Percentiles rank a stretch among this genome's conserved stretches.
Evolutionary conservation across 2,329 filamentous ascomycete genomes (phyloP).

Genomic region (Lojkania enalia): DNA sequence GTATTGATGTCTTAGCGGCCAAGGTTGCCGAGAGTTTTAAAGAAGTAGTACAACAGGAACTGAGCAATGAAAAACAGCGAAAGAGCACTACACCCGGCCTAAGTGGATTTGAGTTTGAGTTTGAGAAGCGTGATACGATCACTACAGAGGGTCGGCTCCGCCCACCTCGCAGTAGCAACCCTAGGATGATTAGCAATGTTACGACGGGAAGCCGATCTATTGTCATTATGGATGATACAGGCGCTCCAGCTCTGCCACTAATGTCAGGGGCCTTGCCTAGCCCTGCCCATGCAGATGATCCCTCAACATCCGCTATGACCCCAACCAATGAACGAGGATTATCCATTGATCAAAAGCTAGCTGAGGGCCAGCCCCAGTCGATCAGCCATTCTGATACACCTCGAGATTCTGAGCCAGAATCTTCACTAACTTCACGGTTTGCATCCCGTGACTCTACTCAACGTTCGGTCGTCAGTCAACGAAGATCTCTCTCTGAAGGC

Average conservation of each 20-base stretch:
- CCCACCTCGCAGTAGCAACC: conserved; percentile 21
- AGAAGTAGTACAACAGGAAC: conserved; percentile 69
- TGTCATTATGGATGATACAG: conserved; percentile 76
- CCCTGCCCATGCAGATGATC: conserved; percentile 14
- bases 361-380: conserved; percentile 14
- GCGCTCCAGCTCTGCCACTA: conserved; percentile 56
- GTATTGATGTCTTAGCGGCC: conserved; percentile 82
- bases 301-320: conserved; percentile 1
- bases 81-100: conserved; percentile 29
- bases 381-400: conserved; percentile 26
- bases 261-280: conserved; percentile 56
- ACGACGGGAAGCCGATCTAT: conserved; percentile 88
- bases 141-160: conserved; percentile 14
- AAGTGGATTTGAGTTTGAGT: conserved; percentile 42
- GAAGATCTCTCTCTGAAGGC: conserved; percentile 37
- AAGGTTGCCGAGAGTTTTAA: conserved; percentile 79
- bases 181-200: conserved; percentile 58
- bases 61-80: conserved; percentile 34
- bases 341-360: conserved; percentile 24
- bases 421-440: conserved; percentile 20
- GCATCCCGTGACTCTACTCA: conserved; percentile 24
- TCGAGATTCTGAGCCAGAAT: conserved; percentile 16
- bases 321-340: conserved; percentile 11
- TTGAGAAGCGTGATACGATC: conserved; percentile 28
- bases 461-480: conserved; percentile 21